Conservation (phyloP, 495 filamentous ascomycete species). For the Penicillium riverlandense region DNA sequence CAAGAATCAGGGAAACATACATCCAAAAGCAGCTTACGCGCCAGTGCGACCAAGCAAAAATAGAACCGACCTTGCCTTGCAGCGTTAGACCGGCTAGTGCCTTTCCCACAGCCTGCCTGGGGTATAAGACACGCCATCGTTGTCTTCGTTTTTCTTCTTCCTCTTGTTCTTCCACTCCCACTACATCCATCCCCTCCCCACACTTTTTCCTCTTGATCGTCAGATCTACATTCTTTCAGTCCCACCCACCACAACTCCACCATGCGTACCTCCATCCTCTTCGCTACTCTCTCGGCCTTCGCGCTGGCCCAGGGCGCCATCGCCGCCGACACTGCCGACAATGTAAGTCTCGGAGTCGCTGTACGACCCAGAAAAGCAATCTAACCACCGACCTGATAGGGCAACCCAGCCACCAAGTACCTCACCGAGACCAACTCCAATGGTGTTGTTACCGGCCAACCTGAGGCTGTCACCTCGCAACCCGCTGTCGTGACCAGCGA, state of each 20-base stretch:
- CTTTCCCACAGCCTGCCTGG: too few relatives aligned
- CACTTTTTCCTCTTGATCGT: background rate
- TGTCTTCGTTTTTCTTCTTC: background rate
- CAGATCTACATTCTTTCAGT: background rate
- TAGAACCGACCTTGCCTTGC: conserved; percentile 7
- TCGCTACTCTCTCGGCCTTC: conserved; percentile 36
- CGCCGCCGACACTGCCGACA: conserved; percentile 5
- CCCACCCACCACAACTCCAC: conserved; percentile 9
- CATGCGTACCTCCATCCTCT: conserved; percentile 35
- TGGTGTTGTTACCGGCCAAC: conserved; percentile 50
- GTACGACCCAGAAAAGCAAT: background rate
- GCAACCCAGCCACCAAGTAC: conserved; percentile 37
- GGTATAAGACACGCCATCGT: too few relatives aligned
- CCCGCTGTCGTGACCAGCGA: conserved; percentile 35
- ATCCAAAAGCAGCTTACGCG: conserved; percentile 4
- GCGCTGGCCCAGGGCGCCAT: conserved; percentile 24
- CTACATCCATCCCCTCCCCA: background rate
- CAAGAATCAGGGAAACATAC: too few relatives aligned
- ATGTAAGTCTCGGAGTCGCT: too few relatives aligned
- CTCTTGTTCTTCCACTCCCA: background rate
- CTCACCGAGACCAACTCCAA: conserved; percentile 47
- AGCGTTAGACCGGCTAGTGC: too few relatives aligned
- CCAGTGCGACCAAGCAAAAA: conserved; percentile 19
- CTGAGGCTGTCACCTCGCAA: conserved; percentile 35
- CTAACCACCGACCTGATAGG: background rate